Evolutionary conservation across 495 filamentous ascomycete species (phyloP).

Genomic region (Annulohypoxylon stygium): DNA sequence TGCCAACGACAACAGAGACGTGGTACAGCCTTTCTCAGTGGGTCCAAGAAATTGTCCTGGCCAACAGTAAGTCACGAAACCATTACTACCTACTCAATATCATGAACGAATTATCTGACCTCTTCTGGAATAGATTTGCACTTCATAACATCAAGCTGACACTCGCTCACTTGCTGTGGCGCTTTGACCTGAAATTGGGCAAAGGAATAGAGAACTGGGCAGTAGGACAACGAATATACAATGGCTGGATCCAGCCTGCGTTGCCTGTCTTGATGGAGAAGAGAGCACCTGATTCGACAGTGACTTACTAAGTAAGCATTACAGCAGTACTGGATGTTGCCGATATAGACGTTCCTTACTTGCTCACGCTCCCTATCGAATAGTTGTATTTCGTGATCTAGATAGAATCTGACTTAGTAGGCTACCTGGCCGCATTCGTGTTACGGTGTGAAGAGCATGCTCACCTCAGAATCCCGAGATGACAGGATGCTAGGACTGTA

Average conservation of each 20-base stretch:
- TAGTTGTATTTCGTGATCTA: no score
- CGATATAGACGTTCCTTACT: no score
- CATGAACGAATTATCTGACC: no score
- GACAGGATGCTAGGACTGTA: no score
- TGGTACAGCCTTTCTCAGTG: neutral
- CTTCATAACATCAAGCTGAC: slow-evolving; percentile 5
- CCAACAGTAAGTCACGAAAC: neutral
- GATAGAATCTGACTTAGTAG: no score
- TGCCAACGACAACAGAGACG: neutral
- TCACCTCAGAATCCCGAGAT: no score
- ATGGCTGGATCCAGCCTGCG: slow-evolving; percentile 4
- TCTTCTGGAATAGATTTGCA: neutral
- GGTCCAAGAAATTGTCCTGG: slow-evolving; percentile 3
- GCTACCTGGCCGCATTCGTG: no score
- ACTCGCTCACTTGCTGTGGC: slow-evolving; percentile 2
- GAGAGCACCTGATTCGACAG: neutral
- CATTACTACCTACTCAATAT: neutral
- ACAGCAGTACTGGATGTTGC: no score
- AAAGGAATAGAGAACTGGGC: slow-evolving; percentile 3
- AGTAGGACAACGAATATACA: slow-evolving; percentile 1
- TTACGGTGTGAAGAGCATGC: no score
- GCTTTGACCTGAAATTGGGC: slow-evolving; percentile 3
- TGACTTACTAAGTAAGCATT: no score
- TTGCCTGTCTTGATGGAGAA: slow-evolving; percentile 4
- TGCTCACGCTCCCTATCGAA: no score